These are phyloP conservation scores for Pyrus hybrid DNA, from an alignment of 331 rosid species.

Conservation along the genomic window DNA sequence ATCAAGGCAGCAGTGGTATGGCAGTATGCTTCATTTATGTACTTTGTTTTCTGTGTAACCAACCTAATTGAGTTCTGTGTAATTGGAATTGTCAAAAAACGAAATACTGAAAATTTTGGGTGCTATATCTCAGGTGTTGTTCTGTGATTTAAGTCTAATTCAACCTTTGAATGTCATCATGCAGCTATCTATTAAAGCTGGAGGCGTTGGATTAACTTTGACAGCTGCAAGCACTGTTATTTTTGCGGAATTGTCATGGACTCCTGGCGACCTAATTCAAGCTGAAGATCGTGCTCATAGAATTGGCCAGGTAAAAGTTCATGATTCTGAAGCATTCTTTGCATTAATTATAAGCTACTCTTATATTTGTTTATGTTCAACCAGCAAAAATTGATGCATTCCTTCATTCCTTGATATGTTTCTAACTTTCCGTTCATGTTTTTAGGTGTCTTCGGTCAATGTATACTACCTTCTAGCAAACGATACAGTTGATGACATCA, in stretches of 20 bases:
- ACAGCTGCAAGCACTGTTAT: constrained; percentile 97
- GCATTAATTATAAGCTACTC: neutral
- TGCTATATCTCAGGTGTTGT: neutral
- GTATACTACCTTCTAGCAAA: constrained; percentile 83
- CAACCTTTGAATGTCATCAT: constrained; percentile 14
- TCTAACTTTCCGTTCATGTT: constrained; percentile 7
- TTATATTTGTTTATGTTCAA: neutral
- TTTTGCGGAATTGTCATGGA: constrained; percentile 96
- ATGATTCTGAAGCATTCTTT: neutral
- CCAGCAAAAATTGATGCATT: neutral
- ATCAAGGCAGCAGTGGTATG: constrained; percentile 91
- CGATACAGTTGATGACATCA: constrained; percentile 94
- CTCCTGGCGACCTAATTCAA: constrained; percentile 95
- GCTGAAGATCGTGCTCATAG: constrained; percentile 99
- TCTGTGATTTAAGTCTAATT: constrained; percentile 14
- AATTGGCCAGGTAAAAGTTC: constrained; percentile 79
- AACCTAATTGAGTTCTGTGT: constrained; percentile 6
- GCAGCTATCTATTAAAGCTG: constrained; percentile 93
- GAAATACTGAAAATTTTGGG: neutral
- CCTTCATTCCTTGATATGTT: neutral
- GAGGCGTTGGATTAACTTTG: constrained; percentile 91
- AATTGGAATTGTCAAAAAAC: neutral
- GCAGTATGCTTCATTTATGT: constrained; percentile 8
- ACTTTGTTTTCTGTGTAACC: constrained; percentile 9
- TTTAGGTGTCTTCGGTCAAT: constrained; percentile 81